These are phyloP conservation scores for Dentipellis sp. DNA, from an alignment of 768 basidiomycete genomes.

Conservation along the genomic window DNA sequence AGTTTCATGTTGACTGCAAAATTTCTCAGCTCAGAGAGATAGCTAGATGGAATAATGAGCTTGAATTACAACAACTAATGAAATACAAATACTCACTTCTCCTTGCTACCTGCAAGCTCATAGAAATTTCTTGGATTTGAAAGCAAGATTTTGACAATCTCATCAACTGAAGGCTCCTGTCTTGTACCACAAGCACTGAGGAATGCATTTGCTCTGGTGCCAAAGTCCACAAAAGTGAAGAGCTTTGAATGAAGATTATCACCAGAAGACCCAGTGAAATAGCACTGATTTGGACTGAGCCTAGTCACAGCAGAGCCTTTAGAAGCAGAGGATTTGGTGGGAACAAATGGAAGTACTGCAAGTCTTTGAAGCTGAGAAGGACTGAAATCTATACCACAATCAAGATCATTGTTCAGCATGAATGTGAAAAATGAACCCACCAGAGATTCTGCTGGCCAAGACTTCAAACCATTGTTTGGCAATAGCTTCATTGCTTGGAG, in stretches of 20 bases:
- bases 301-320: background rate
- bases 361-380: slow-evolving; percentile 45
- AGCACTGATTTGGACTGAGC: slow-evolving; percentile 53
- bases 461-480: slow-evolving; percentile 63
- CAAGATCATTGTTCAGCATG: background rate
- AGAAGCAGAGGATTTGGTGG: slow-evolving; percentile 28
- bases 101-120: slow-evolving; percentile 55
- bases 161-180: slow-evolving; percentile 79
- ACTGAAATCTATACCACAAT: slow-evolving; percentile 44
- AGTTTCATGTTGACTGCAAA: slow-evolving; percentile 66
- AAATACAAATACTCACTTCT: slow-evolving; percentile 38
- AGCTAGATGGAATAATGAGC: slow-evolving; percentile 47
- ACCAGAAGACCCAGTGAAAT: slow-evolving; percentile 43
- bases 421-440: too few relatives aligned
- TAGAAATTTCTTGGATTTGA: slow-evolving; percentile 66
- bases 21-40: slow-evolving; percentile 72
- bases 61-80: too few relatives aligned
- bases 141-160: slow-evolving; percentile 63
- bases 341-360: slow-evolving; percentile 57
- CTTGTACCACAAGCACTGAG: slow-evolving; percentile 82
- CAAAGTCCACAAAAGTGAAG: slow-evolving; percentile 88
- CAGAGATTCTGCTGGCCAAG: slow-evolving; percentile 52
- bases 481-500: slow-evolving; percentile 41
- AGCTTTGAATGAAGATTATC: slow-evolving; percentile 68
- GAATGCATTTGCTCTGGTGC: slow-evolving; percentile 72